Conservation (phyloP, 2,329 filamentous ascomycete genomes). For the Grosmannia huntii region DNA sequence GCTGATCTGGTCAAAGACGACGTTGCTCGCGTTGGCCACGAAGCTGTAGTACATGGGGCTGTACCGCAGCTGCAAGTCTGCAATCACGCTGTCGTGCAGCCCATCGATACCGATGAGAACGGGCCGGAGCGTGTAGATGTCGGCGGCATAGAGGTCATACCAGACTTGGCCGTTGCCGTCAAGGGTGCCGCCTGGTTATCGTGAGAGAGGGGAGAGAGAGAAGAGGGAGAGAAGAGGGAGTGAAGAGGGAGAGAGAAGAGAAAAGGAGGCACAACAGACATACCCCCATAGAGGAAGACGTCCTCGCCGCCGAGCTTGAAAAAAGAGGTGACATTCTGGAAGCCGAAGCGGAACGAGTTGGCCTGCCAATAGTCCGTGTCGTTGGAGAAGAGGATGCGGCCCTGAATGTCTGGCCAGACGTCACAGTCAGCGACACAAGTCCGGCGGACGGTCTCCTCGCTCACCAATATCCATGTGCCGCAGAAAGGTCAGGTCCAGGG, state of each 20-base stretch:
- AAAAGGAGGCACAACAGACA: no score
- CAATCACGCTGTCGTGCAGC: conserved; percentile 40
- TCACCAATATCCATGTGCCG: conserved; percentile 35
- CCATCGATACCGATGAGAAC: conserved; percentile 48
- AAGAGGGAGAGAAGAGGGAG: no score
- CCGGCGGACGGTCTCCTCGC: neutral
- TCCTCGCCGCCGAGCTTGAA: conserved; percentile 55
- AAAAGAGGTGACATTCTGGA: conserved; percentile 54
- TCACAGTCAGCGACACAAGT: no score
- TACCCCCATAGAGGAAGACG: conserved; percentile 45
- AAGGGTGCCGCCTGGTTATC: neutral
- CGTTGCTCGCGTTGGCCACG: conserved; percentile 46
- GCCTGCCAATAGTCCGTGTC: conserved; percentile 56
- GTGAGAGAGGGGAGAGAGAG: conserved; percentile 15
- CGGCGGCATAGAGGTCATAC: conserved; percentile 28
- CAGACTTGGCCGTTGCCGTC: conserved; percentile 48
- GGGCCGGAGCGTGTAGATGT: conserved; percentile 30
- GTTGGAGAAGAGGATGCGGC: conserved; percentile 45
- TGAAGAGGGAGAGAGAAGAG: no score
- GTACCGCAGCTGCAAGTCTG: conserved; percentile 44
- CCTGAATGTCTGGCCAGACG: conserved; percentile 12
- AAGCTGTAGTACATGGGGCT: conserved; percentile 24
- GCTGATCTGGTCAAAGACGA: conserved; percentile 48
- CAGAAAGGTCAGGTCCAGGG: conserved; percentile 43
- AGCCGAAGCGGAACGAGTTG: conserved; percentile 47